Conservation (phyloP, 2,329 filamentous ascomycete genomes). For the Penicillium glabrum region DNA sequence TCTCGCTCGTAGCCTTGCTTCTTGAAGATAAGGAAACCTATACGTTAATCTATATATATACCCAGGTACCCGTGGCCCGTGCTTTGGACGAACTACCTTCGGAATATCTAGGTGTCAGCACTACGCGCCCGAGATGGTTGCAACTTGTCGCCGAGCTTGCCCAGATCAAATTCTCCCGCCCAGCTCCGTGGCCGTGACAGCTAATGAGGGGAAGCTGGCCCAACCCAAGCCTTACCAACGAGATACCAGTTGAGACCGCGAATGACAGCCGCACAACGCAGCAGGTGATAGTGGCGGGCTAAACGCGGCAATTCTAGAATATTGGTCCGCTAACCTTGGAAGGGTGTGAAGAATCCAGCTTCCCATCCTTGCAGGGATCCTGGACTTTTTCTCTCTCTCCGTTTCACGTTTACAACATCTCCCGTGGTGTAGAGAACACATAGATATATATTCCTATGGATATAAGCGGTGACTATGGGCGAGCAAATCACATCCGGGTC, state of each 20-base stretch:
- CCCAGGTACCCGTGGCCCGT: not conserved
- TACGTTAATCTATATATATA: not conserved
- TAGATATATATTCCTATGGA: not conserved
- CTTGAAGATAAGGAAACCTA: not conserved
- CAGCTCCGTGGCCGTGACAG: not conserved
- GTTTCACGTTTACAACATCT: not conserved
- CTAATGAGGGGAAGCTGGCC: not conserved
- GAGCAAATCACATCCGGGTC: not conserved
- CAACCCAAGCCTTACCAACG: not conserved
- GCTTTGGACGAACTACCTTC: too few relatives aligned
- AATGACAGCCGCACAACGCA: constrained; percentile 15
- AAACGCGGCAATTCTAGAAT: constrained; percentile 12
- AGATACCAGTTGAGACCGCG: constrained; percentile 5
- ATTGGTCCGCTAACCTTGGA: not conserved
- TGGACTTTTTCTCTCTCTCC: not conserved
- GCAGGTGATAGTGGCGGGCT: constrained; percentile 9
- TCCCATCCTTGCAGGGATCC: not conserved
- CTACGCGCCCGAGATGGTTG: too few relatives aligned
- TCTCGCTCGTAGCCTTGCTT: not conserved
- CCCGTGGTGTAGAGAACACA: not conserved
- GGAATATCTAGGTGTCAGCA: too few relatives aligned
- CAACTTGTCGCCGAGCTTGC: too few relatives aligned
- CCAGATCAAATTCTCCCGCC: too few relatives aligned
- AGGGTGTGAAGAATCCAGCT: not conserved
- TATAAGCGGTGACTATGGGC: not conserved